Conservation (phyloP, 345 rosid species). For the Hirschfeldia incana region DNA sequence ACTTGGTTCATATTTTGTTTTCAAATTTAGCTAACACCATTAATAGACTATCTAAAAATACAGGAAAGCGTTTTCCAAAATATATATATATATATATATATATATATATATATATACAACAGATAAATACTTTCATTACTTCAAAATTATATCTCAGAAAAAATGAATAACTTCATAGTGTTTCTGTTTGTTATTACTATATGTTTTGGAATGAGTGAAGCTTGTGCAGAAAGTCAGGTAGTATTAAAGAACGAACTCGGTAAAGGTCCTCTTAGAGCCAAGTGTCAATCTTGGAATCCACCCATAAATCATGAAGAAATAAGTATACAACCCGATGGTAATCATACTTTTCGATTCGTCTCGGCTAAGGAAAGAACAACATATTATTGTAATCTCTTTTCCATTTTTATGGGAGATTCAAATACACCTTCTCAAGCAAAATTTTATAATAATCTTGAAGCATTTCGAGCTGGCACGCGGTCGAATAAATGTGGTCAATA, state of each 20-base stretch:
- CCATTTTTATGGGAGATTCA: not conserved
- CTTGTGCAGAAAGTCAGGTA: not conserved
- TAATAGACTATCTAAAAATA: not conserved
- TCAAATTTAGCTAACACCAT: not conserved
- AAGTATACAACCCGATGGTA: not conserved
- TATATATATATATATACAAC: not conserved
- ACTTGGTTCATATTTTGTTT: not conserved
- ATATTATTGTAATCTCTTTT: not conserved
- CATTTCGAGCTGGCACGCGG: not conserved
- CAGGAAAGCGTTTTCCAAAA: not conserved
- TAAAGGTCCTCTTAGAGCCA: not conserved
- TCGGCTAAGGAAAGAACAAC: not conserved
- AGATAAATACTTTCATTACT: not conserved
- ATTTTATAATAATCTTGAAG: not conserved
- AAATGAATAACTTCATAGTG: not conserved
- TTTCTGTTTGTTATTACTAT: not conserved
- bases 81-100: not conserved
- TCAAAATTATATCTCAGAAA: not conserved
- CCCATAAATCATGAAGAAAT: not conserved
- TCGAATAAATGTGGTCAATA: not conserved
- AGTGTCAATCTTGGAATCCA: not conserved
- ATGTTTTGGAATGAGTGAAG: not conserved
- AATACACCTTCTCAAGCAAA: not conserved
- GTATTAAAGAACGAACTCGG: not conserved
- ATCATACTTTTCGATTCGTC: not conserved